Conservation (phyloP, 2,329 filamentous ascomycete genomes). For the Colletotrichum viniferum region DNA sequence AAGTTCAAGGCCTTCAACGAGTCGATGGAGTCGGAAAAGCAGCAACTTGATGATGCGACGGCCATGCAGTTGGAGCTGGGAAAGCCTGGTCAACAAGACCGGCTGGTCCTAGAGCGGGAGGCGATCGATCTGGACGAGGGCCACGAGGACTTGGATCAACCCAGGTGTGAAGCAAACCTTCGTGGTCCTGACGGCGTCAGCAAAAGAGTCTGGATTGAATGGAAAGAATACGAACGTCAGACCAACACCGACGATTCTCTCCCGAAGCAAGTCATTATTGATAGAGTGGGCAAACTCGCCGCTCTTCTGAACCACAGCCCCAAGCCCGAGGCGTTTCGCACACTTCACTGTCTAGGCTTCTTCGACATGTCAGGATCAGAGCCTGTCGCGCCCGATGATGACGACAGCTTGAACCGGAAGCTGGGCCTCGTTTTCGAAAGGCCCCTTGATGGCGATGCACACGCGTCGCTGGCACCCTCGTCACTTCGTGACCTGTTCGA, state of each 20-base stretch:
- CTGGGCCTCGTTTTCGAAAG: conserved; percentile 61
- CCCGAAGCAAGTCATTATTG: conserved; percentile 45
- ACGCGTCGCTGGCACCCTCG: conserved; percentile 42
- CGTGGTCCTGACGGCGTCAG: conserved; percentile 36
- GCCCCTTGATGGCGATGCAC: conserved; percentile 39
- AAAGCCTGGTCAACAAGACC: conserved; percentile 32
- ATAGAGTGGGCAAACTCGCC: conserved; percentile 51
- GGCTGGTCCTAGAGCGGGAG: conserved; percentile 37
- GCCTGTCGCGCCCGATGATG: conserved; percentile 40
- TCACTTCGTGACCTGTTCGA: conserved; percentile 53
- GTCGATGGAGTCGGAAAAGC: conserved; percentile 37
- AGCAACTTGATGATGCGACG: conserved; percentile 39
- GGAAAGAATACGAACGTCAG: conserved; percentile 52
- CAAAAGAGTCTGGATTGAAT: conserved; percentile 51
- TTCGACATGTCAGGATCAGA: conserved; percentile 41
- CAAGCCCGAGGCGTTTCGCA: conserved; percentile 53
- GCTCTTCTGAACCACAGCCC: conserved; percentile 50
- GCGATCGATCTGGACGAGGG: conserved; percentile 36
- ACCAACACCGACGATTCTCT: conserved; percentile 38
- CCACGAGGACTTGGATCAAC: conserved; percentile 35
- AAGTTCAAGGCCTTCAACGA: conserved; percentile 58
- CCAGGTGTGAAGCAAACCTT: conserved; percentile 45
- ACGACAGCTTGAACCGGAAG: conserved; percentile 44
- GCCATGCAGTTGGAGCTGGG: conserved; percentile 44
- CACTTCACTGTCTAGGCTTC: conserved; percentile 55